Base-by-base conservation (phyloP, 805 yeast genomes). In the Saccharomycopsis sp. region DNA sequence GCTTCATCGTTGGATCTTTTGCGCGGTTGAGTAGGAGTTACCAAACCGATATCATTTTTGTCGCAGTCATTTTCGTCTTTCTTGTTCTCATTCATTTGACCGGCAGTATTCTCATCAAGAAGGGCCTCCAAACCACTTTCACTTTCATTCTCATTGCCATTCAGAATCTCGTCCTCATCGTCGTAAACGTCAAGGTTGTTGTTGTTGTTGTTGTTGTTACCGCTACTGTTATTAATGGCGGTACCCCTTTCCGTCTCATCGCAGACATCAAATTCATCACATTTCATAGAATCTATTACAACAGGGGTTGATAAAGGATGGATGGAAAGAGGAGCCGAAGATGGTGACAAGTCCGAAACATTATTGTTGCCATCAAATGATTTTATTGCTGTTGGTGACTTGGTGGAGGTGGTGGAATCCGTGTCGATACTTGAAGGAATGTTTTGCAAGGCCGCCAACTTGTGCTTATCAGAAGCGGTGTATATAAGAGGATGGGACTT, bases 271-370 rank as follows among this genome's bases (percentile, higher is more conserved):
- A 25, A 17, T 25, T 15, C 8, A 33, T 7, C 8, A 33, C 9
- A 9, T 9, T 6, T 15, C 17, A 6, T 18, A 6, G 23, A 8
- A 7, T 17, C n/a, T 15, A 21, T 37, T 7, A 25, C 27, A 2
- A 42, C 23, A 4, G 46, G 46, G 3, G 46, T 43, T 13, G 41
- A 36, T 13, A 43, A 22, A 10, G 46, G 43, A 18, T 43, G 46
- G 4, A 43, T 43, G 10, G 43, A 34, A 16, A 31, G 12, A 5
- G 41, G 18, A 10, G 8, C 7, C 18, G 23, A 18, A 5, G 37
- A 7, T 20, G 16, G n/a, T n/a, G 6, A 21, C 23, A 5, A 16
- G 23, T n/a, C 21, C 12, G 7, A 16, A 30, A 8, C 13, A 7
- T 30, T 9, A 30, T 30, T 9, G 12, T 6, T 18, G 33, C 12